A percentile compares a stretch with the other conserved stretches of the same genome.
phyloP scores from a whole-genome alignment of 2,329 filamentous ascomycete genomes.

The Aspergillus pseudoglaucus region DNA sequence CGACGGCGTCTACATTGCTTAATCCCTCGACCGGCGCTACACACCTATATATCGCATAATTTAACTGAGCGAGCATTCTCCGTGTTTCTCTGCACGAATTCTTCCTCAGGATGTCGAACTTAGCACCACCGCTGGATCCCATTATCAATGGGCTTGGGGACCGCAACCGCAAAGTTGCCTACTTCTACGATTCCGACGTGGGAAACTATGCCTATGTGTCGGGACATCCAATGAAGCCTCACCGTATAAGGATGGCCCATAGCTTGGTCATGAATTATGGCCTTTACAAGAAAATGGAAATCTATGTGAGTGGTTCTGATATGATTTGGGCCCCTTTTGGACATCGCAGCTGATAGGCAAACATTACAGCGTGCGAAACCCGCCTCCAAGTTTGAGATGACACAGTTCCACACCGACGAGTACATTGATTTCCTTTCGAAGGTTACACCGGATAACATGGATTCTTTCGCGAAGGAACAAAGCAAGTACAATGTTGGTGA shows the following conservation, averaged over 20 bases:
- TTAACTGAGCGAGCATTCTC: conserved; percentile 5
- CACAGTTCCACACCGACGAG: conserved; percentile 67
- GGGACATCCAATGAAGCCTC: conserved; percentile 63
- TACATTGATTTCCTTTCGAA: conserved; percentile 70
- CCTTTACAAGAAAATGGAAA: conserved; percentile 68
- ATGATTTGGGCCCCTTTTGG: neutral
- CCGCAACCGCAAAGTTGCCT: conserved; percentile 77
- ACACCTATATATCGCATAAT: neutral
- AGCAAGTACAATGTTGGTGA: conserved; percentile 67
- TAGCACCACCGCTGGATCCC: conserved; percentile 51
- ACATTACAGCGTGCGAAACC: conserved; percentile 65
- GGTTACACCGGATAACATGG: conserved; percentile 98
- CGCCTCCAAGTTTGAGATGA: conserved; percentile 65
- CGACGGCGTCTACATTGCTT: neutral
- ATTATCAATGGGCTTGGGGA: conserved; percentile 46
- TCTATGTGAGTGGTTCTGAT: conserved; percentile 48
- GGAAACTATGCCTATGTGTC: conserved; percentile 94
- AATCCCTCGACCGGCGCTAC: neutral
- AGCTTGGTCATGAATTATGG: conserved; percentile 66
- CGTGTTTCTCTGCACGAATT: conserved; percentile 3
- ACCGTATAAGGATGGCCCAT: conserved; percentile 61
- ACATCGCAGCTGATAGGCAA: conserved; percentile 12
- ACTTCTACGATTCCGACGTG: conserved; percentile 98
- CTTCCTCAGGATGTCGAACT: conserved; percentile 43
- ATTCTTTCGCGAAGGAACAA: conserved; percentile 83